Base-by-base conservation (phyloP, 441 rosid species). In the Theobroma grandiflorum region DNA sequence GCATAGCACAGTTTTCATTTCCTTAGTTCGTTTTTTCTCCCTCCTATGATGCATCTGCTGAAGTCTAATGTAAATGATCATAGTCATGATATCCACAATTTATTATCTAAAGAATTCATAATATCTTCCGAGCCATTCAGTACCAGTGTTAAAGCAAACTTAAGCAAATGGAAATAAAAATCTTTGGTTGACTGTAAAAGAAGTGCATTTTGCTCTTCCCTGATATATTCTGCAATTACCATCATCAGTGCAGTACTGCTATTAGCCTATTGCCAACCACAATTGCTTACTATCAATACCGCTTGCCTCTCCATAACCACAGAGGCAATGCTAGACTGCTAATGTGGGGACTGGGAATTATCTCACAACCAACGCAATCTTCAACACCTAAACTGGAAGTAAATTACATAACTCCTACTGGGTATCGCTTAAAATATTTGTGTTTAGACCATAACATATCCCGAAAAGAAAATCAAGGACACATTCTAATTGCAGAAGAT, bases 101-200 rank as follows among this genome's bases (percentile, higher is more conserved):
- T 55, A 38, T 57, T 20, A 12, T 12, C 52, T 20, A 38, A 73
- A 40, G 47, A 73, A 55, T 72, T 31, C 66, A 74, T 11, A 35
- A 35, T 20, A 40, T 55, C n/a, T 57, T 73, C 7, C n/a, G 20
- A 71, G 12, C 42, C 42, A 71, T 16, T 15, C 38, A n/a, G 4
- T 7, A 42, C 77, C 63, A 37, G 33, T n/a, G 33, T 37, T 37
- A 2, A 53, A 72, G 12, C 47, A 72, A 6, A n/a, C 53, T 72
- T 72, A 55, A 57, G 65, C 65, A 55, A 73, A 38, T 38, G 35
- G 5, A 55, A 26, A 73, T 11, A 35, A 20, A 57, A 20, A 20
- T 57, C 65, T 73, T 38, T 40, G 20, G 6, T 58, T 6, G 3
- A 57, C n/a, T 18, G 76, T 57, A 49, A 72, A 72, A 72, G 62